phyloP scores from a whole-genome alignment of 495 filamentous ascomycete species.

The Aspergillus sclerotiicarbonarius region DNA sequence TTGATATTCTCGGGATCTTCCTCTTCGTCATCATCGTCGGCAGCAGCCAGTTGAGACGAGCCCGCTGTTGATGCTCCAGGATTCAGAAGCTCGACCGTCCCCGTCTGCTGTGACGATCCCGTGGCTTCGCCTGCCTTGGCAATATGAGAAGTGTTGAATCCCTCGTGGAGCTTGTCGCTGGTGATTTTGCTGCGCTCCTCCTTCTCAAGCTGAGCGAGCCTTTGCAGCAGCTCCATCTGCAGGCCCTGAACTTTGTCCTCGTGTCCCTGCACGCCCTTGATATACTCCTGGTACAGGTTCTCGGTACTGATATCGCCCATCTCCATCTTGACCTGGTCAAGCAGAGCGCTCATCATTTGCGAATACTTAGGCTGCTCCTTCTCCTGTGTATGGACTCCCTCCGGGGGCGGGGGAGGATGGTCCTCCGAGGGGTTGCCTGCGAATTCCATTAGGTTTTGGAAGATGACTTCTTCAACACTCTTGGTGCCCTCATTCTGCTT shows the following conservation, averaged over 20 bases:
- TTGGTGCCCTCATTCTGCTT: slow-evolving; percentile 65
- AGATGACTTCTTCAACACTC: slow-evolving; percentile 77
- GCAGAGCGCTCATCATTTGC: slow-evolving; percentile 88
- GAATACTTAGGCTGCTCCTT: slow-evolving; percentile 81
- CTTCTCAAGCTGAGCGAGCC: slow-evolving; percentile 78
- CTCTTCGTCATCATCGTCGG: slow-evolving; percentile 55
- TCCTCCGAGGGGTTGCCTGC: slow-evolving; percentile 70
- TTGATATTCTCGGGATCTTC: slow-evolving; percentile 72
- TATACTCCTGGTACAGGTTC: slow-evolving; percentile 67
- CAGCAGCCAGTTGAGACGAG: slow-evolving; percentile 50
- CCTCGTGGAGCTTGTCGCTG: slow-evolving; percentile 86
- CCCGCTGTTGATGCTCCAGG: slow-evolving; percentile 47
- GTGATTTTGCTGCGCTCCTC: slow-evolving; percentile 90
- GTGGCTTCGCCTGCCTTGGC: slow-evolving; percentile 54
- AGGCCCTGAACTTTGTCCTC: slow-evolving; percentile 71
- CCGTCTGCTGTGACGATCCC: slow-evolving; percentile 26
- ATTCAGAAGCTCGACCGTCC: slow-evolving; percentile 77
- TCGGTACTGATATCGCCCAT: slow-evolving; percentile 66
- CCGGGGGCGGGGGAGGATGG: slow-evolving; percentile 66
- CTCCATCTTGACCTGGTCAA: slow-evolving; percentile 92
- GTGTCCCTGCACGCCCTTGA: slow-evolving; percentile 73
- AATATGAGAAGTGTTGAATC: slow-evolving; percentile 81
- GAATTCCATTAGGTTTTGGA: slow-evolving; percentile 80
- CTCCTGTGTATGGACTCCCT: slow-evolving; percentile 72
- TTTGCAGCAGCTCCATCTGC: slow-evolving; percentile 68